Evolutionary conservation across 148 eudicot genomes (phyloP), one percentile per base, ranked within the genome.

Genomic region (Polygonum aviculare): DNA sequence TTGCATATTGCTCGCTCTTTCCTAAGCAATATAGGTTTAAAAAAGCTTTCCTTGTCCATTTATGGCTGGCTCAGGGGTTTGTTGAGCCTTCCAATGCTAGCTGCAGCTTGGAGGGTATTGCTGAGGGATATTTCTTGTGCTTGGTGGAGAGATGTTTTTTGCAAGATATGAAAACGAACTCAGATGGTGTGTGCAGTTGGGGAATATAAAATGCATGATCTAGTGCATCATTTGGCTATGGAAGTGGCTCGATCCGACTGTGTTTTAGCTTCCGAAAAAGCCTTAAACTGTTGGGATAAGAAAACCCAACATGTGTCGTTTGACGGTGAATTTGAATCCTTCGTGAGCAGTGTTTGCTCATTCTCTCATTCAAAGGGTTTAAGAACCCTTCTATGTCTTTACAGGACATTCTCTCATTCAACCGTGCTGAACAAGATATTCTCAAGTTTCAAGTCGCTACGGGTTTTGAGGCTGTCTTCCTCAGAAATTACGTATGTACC

Each of bases 61-160:
- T 83, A 21, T 83, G 85, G 82, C 74, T 82, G 5, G 74, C 82
- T 12, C 77, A 79, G 69, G 85, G 82, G 38, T 74, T 50, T 47
- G 18, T 79, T 44, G 74, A 72, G 70, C 7, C 12, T 35, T 21
- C 14, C 35, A 18, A 12, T 26, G 16, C 3, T 18, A 77, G 38
- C 31, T 33, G 71, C 38, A 73, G 41, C 55, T 52, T 74, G 33
- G 79, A 81, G 44, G 81, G 78, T 75, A 49, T 57, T 14, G 84
- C 44, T 75, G 74, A 75, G 69, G 76, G 59, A 22, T 78, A 50
- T 41, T 75, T 81, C 49, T 74, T 36, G 11, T 14, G 19, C 38
- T 63, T 82, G 65, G 39, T 79, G 26, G 63, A 76, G 19, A 76
- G 84, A 72, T 62, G 81, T 4, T 78, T 82, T 50, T 78, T 82